phyloP scores from a whole-genome alignment of 1,139 yeast genomes.

The Nakaseomyces nivariensis region DNA sequence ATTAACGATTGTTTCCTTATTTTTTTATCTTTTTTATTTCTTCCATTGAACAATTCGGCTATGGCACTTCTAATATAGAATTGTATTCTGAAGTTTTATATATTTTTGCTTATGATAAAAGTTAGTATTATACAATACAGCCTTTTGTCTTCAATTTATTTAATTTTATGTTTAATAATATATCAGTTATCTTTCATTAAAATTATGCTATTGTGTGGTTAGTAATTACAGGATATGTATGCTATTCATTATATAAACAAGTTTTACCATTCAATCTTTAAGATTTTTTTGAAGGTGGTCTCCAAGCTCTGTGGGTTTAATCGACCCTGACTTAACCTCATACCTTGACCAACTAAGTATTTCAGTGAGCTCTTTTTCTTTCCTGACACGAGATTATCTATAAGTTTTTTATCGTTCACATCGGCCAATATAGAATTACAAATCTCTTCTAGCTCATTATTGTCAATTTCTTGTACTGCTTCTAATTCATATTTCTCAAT shows the following conservation, averaged over 20 bases:
- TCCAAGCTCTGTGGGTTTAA: constrained; percentile 44
- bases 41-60: neutral
- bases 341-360: constrained; percentile 73
- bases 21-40: neutral
- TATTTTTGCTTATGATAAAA: neutral
- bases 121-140: neutral
- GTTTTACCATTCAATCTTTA: constrained; percentile 14
- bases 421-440: constrained; percentile 44
- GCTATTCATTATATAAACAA: neutral
- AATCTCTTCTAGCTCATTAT: constrained; percentile 37
- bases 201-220: neutral
- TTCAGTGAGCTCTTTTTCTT: constrained; percentile 56
- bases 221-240: neutral
- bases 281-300: constrained; percentile 32
- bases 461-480: constrained; percentile 6
- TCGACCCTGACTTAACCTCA: constrained; percentile 67
- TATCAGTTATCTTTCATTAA: neutral
- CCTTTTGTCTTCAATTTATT: neutral
- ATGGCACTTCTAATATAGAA: neutral
- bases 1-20: neutral
- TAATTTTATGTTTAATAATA: neutral
- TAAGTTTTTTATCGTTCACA: constrained; percentile 43
- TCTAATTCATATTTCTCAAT: constrained; percentile 49
- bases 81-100: neutral
- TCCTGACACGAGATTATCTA: constrained; percentile 46